phyloP scores from a whole-genome alignment of 2,329 filamentous ascomycete species.

The Pseudocercospora musae region DNA sequence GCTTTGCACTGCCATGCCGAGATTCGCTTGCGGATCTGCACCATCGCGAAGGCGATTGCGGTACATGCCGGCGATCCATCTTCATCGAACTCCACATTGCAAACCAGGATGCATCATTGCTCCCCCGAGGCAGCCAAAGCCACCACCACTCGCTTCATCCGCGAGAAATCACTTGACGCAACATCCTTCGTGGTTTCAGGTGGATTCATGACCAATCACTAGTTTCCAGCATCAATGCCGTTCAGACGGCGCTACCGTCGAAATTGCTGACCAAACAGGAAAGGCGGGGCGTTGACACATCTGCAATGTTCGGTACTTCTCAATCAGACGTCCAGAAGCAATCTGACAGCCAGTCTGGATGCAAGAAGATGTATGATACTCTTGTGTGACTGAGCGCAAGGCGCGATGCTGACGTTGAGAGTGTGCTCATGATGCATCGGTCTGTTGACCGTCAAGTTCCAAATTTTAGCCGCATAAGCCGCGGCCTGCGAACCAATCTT shows the following conservation, averaged over 20 bases:
- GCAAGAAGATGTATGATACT: not conserved
- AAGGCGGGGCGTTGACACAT: not conserved
- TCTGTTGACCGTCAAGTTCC: not conserved
- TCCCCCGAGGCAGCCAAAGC: slow-evolving; percentile 7
- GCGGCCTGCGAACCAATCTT: not conserved
- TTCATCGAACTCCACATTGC: slow-evolving; percentile 3
- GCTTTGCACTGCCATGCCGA: slow-evolving; percentile 2
- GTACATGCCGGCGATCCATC: slow-evolving; percentile 13
- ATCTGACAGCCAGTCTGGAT: not conserved
- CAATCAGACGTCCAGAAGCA: not conserved
- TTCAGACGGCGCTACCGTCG: not conserved
- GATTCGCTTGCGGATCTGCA: slow-evolving; percentile 8
- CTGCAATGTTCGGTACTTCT: not conserved
- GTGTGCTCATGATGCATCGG: not conserved
- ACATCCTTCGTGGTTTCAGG: not conserved
- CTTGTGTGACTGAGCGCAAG: not conserved
- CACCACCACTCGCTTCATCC: slow-evolving; percentile 8
- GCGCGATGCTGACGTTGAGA: not conserved
- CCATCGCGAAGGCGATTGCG: slow-evolving; percentile 13
- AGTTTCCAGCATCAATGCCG: not conserved
- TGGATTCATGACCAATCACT: not conserved
- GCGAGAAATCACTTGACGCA: not conserved
- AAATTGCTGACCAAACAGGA: not conserved
- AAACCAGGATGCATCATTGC: slow-evolving; percentile 14
- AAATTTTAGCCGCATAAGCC: not conserved